Evolutionary conservation across 345 rosid species (phyloP).

Genomic region (Eucalyptus victrix): DNA sequence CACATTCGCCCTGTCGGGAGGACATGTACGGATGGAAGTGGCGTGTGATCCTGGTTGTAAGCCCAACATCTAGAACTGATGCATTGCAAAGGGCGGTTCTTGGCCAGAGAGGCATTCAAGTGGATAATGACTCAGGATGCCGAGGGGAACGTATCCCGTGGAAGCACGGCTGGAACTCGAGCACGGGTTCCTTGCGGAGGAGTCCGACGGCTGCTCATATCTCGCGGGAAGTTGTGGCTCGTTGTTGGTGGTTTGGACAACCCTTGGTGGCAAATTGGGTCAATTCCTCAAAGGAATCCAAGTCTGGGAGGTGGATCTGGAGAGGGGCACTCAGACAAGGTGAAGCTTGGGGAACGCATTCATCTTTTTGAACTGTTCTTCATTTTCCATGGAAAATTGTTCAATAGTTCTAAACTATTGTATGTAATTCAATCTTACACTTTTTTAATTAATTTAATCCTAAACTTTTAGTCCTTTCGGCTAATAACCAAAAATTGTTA

Average conservation of each 20-base stretch:
- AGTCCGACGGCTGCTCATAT: neutral
- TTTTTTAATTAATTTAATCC: too few species aligned
- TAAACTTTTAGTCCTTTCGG: too few species aligned
- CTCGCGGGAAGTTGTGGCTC: neutral
- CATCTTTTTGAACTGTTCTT: neutral
- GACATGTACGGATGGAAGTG: neutral
- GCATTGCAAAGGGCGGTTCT: neutral
- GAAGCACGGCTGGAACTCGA: neutral
- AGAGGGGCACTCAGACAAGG: neutral
- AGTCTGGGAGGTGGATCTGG: neutral
- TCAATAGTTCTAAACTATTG: neutral
- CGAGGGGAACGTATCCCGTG: neutral
- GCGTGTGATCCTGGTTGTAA: neutral
- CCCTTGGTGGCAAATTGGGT: neutral
- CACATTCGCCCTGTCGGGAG: neutral
- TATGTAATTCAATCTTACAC: too few species aligned
- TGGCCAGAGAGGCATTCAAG: neutral
- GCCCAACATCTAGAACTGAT: too few species aligned
- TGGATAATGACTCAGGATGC: neutral
- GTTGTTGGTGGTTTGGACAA: neutral
- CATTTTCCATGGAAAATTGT: too few species aligned
- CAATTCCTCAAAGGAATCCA: neutral
- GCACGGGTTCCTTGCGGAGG: neutral
- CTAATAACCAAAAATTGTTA: too few species aligned
- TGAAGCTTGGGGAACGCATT: neutral